phyloP scores from a whole-genome alignment of 768 basidiomycete species.

The Boletus reticuloceps region DNA sequence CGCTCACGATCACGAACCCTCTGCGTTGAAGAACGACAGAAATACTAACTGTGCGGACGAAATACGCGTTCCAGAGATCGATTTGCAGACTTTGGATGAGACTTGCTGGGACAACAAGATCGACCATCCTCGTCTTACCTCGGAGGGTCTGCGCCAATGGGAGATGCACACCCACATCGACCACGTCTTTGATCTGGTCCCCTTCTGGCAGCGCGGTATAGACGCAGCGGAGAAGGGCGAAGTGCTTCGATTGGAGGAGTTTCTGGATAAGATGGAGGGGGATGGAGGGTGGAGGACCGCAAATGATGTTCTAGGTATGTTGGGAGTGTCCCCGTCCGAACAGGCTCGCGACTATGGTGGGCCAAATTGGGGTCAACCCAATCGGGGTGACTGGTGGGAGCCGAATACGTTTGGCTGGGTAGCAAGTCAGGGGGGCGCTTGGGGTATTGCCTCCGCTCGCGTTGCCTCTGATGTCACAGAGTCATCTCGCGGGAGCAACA shows the following conservation, averaged over 20 bases:
- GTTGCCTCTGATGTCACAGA: constrained; percentile 21
- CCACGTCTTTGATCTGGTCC: constrained; percentile 46
- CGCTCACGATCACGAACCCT: constrained; percentile 15
- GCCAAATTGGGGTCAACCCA: constrained; percentile 6
- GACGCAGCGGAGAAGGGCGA: constrained; percentile 47
- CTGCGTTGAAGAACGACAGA: constrained; percentile 2
- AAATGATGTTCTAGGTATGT: constrained; percentile 27
- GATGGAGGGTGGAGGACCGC: constrained; percentile 31
- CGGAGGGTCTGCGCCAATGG: constrained; percentile 27
- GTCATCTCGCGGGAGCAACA: constrained; percentile 10
- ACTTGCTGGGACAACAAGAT: constrained; percentile 28
- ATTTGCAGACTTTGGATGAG: constrained; percentile 17
- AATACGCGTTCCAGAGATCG: background rate
- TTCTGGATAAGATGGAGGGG: constrained; percentile 41
- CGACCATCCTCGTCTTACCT: constrained; percentile 28
- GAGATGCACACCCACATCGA: constrained; percentile 40
- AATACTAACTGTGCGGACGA: background rate
- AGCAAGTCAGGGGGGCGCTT: constrained; percentile 8
- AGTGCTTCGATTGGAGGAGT: constrained; percentile 42
- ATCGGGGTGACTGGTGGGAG: constrained; percentile 14
- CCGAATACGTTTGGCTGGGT: background rate
- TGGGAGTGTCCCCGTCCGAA: constrained; percentile 18
- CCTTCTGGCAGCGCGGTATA: constrained; percentile 52
- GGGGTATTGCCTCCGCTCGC: constrained; percentile 7
- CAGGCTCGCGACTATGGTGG: background rate